Evolutionary conservation across 2,329 filamentous ascomycete species (phyloP), one percentile per base, ranked within the genome.

Genomic region (Botrytis tulipae): DNA sequence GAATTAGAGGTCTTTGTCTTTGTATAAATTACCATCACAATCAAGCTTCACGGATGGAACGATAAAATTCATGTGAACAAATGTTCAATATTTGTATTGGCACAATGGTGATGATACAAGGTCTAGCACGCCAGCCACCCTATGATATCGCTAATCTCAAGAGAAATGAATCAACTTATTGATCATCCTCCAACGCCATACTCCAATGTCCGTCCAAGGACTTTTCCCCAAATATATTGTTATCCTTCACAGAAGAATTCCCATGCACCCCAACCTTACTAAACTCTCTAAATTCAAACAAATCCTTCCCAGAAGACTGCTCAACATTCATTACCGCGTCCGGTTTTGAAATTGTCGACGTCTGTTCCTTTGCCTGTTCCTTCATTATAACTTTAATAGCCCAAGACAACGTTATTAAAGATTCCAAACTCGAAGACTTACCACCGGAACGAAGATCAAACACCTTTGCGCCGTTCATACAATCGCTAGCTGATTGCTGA

Each of bases 331-430:
- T 73, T 73, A 77, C 78, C 72, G 76, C 78, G 75, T 79, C 78
- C 78, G 76, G 76, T 37, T 72, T 29, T 72, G 70, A 59, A 68
- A 60, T 29, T 76, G 77, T 74, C 63, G 75, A 75, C 73, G 73
- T 67, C 73, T 75, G 70, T 51, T 74, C 40, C 74, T 75, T 54
- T 22, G 37, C 66, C 75, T 73, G 74, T 75, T 80, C 76, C 59
- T 73, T 78, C 72, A 78, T 77, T 54, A 81, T 79, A 59, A 78
- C 75, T 71, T 77, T 72, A 44, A 79, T 80, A 59, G 78, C 77
- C 80, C 80, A 81, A 72, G 78, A 76, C 73, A 81, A 73, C 76
- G 80, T 80, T 77, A 80, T 80, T 71, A 81, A 76, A 71, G 75
- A 71, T 74, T 79, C 79, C 61, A 79, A 71, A 77, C 78, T 79